These are phyloP conservation scores for Geotrichum phurueaensis DNA, from an alignment of 1,139 yeast species.

Conservation along the genomic window DNA sequence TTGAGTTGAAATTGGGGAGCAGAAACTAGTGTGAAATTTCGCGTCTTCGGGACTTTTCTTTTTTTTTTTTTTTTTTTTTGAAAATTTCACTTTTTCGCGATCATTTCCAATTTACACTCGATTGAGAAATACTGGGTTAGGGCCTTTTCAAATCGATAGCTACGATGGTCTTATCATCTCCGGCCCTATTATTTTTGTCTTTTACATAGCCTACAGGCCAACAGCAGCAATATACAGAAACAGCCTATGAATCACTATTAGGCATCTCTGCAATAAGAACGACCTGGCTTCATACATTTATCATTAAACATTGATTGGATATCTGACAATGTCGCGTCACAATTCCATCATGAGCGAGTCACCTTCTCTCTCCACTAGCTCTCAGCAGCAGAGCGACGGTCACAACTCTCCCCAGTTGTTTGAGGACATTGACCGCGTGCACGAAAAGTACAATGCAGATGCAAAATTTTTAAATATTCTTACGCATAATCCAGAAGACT, in stretches of 20 bases:
- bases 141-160: background rate
- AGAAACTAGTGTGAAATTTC: background rate
- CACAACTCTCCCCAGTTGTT: background rate
- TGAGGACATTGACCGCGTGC: background rate
- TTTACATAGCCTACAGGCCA: too few relatives aligned
- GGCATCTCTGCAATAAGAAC: too few relatives aligned
- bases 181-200: too few relatives aligned
- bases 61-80: background rate
- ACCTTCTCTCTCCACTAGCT: background rate
- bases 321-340: background rate
- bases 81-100: background rate
- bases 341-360: background rate
- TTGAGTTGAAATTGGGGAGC: background rate
- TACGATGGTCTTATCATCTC: background rate
- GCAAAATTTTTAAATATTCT: conserved; percentile 32
- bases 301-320: background rate
- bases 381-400: background rate
- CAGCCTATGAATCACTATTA: too few relatives aligned
- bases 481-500: conserved; percentile 66
- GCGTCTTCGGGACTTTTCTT: background rate
- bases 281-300: too few relatives aligned
- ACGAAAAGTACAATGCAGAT: background rate
- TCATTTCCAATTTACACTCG: background rate
- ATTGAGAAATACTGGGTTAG: background rate
- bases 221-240: too few relatives aligned